phyloP scores from a whole-genome alignment of 805 yeast species.

The Saturnispora hagleri region DNA sequence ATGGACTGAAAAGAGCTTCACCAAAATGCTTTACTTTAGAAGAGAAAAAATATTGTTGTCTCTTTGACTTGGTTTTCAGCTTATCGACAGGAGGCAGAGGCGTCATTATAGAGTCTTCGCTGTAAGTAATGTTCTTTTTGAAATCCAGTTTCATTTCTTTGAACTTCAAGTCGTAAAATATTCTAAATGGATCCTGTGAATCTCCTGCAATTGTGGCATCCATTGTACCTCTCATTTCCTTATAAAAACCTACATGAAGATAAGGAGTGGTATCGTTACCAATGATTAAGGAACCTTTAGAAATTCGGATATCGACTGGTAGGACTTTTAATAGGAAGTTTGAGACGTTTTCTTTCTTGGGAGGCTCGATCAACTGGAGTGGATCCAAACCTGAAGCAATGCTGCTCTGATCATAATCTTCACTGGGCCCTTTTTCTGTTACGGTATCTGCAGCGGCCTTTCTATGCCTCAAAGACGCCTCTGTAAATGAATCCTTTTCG shows the following conservation, averaged over 20 bases:
- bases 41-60: neutral
- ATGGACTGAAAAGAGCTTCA: neutral
- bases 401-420: neutral
- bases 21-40: neutral
- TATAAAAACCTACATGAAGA: constrained; percentile 52
- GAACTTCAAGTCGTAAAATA: constrained; percentile 35
- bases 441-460: neutral
- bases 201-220: constrained; percentile 46
- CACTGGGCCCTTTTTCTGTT: neutral
- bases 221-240: constrained; percentile 42
- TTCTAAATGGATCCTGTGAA: constrained; percentile 46
- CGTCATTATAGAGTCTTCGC: constrained; percentile 16
- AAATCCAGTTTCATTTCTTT: constrained; percentile 49
- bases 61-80: neutral
- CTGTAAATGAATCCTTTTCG: neutral
- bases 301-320: constrained; percentile 55
- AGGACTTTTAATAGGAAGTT: constrained; percentile 27
- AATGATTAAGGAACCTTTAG: constrained; percentile 62
- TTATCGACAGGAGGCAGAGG: neutral
- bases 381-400: neutral
- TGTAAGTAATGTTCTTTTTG: constrained; percentile 63
- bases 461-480: constrained; percentile 1
- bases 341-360: neutral
- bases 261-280: constrained; percentile 79
- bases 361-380: neutral